Percentiles rank a stretch among this genome's conserved stretches.
phyloP scores from a whole-genome alignment of 371 early-diverging fungal species.

The Rhizopus delemar region DNA sequence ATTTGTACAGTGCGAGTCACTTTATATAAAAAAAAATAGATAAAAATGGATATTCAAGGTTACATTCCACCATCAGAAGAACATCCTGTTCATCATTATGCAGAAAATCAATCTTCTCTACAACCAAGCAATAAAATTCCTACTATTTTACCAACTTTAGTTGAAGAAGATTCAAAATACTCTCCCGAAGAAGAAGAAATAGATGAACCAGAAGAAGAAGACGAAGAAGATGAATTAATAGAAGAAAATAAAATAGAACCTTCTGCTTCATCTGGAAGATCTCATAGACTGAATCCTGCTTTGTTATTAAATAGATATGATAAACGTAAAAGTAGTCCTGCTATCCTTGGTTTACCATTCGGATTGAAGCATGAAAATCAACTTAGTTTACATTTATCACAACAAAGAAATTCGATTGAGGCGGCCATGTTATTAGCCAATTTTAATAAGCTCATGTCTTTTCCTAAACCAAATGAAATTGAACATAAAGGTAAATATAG shows the following conservation, averaged over 20 bases:
- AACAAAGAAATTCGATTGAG: conserved; percentile 56
- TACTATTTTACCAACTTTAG: conserved; percentile 25
- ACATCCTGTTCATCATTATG: conserved; percentile 12
- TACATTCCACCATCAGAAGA: conserved; percentile 21
- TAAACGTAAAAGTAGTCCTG: conserved; percentile 55
- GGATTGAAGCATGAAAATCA: conserved; percentile 40
- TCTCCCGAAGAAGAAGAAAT: conserved; percentile 11
- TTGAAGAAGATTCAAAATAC: conserved; percentile 15
- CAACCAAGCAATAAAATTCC: conserved; percentile 13
- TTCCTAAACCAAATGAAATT: conserved; percentile 20
- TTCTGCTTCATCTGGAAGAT: neutral
- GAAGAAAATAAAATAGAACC: neutral
- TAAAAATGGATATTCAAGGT: conserved; percentile 27
- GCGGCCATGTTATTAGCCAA: conserved; percentile 54
- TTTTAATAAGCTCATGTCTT: conserved; percentile 39
- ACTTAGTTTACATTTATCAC: conserved; percentile 41
- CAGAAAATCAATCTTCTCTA: conserved; percentile 9
- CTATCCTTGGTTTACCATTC: conserved; percentile 43
- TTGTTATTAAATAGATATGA: conserved; percentile 29
- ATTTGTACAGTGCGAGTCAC: neutral
- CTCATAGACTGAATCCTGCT: conserved; percentile 23
- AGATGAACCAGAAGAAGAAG: conserved; percentile 4
- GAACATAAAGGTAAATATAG: conserved; percentile 27
- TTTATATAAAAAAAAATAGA: neutral
- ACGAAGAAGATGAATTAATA: conserved; percentile 1